Percentiles rank a stretch among this genome's conserved stretches.
Evolutionary conservation across 2,329 filamentous ascomycete species (phyloP).

Genomic region (Verruconis gallopava): DNA sequence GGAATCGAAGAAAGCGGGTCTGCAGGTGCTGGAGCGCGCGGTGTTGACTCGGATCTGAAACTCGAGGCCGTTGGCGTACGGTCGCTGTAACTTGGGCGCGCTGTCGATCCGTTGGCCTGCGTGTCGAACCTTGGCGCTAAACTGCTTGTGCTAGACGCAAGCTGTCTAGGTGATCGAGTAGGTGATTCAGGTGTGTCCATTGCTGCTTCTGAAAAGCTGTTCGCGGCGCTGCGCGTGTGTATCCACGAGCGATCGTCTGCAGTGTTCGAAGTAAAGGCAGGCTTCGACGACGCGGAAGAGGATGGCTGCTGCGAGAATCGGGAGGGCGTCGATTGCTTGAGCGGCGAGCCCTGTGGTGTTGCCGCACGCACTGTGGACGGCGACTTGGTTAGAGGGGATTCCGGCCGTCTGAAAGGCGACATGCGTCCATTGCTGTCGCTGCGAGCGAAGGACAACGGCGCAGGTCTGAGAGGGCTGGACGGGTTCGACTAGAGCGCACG

Average conservation of each 20-base stretch:
- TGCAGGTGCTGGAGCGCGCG: constrained; percentile 27
- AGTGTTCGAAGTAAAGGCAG: constrained; percentile 2
- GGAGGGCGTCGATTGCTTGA: constrained; percentile 10
- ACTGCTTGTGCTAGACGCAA: not conserved
- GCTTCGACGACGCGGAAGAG: constrained; percentile 14
- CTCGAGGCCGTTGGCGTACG: constrained; percentile 5
- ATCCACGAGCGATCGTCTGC: constrained; percentile 9
- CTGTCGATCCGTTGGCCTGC: constrained; percentile 3
- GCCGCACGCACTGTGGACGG: constrained; percentile 23
- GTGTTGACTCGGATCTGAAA: constrained; percentile 10
- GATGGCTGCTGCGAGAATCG: constrained; percentile 11
- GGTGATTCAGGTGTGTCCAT: constrained; percentile 6
- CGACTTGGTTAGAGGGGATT: constrained; percentile 25
- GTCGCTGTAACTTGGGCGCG: constrained; percentile 2
- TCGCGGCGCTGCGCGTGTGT: constrained; percentile 1
- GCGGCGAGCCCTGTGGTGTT: constrained; percentile 10
- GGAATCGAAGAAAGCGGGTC: constrained; percentile 61
- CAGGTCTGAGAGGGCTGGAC: constrained; percentile 24
- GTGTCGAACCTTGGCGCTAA: not conserved
- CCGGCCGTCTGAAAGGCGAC: constrained; percentile 32
- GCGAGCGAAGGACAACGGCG: constrained; percentile 24
- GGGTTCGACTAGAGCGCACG: constrained; percentile 13
- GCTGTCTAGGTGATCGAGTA: constrained; percentile 8
- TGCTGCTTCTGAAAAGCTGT: not conserved
- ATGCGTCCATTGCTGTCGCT: constrained; percentile 28